phyloP scores from a whole-genome alignment of 1,139 yeast species.

The Yamadazyma kanchanaburiensis region DNA sequence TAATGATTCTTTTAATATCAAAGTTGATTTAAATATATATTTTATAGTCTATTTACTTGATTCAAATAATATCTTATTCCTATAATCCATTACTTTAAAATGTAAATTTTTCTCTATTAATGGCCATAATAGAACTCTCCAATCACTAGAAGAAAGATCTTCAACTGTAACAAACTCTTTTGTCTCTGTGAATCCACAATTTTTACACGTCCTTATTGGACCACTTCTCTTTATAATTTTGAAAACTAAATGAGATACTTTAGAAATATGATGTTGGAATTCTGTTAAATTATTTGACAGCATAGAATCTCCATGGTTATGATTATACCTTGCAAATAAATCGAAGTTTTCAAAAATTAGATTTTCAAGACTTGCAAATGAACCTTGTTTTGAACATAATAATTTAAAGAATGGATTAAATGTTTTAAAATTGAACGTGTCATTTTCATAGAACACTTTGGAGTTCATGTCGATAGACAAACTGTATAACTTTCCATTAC shows the following conservation, averaged over 20 bases:
- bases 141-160: conserved; percentile 20
- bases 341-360: conserved; percentile 33
- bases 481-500: conserved; percentile 22
- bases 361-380: conserved; percentile 24
- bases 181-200: conserved; percentile 29
- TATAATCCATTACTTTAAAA: conserved; percentile 18
- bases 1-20: no score
- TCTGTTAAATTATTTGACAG: conserved; percentile 23
- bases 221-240: conserved; percentile 7
- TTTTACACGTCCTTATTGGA: conserved; percentile 26
- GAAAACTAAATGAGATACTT: conserved; percentile 24
- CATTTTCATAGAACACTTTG: conserved; percentile 37
- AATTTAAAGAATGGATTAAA: conserved; percentile 42
- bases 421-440: conserved; percentile 29
- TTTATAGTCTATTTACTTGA: no score
- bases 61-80: conserved; percentile 10
- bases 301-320: conserved; percentile 8
- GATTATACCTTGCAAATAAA: conserved; percentile 13
- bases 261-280: conserved; percentile 24
- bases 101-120: conserved; percentile 15
- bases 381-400: conserved; percentile 38
- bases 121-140: conserved; percentile 29
- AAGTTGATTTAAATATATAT: no score
- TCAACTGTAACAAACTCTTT: conserved; percentile 8
- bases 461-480: conserved; percentile 49